phyloP scores from a whole-genome alignment of 495 filamentous ascomycete species.

The Echria macrotheca region DNA sequence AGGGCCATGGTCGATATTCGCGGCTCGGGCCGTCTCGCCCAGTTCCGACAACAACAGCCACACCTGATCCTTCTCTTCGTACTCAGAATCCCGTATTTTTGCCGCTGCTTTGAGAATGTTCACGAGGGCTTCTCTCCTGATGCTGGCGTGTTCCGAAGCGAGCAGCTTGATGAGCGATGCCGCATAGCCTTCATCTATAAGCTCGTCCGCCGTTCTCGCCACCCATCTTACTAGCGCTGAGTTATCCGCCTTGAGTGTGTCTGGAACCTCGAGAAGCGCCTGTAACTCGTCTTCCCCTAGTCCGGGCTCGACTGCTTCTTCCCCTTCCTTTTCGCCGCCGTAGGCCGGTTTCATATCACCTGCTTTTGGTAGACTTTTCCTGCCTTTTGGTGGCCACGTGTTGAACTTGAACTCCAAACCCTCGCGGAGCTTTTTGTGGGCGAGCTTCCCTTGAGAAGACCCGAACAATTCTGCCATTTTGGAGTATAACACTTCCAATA shows the following conservation, averaged over 20 bases:
- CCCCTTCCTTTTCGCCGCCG: not conserved
- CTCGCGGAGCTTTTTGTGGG: conserved; percentile 13
- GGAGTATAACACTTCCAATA: conserved; percentile 30
- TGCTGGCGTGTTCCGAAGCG: conserved; percentile 64
- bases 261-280: conserved; percentile 28
- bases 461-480: conserved; percentile 23
- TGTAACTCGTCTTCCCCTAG: conserved; percentile 25
- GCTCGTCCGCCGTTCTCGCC: conserved; percentile 64
- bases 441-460: conserved; percentile 8
- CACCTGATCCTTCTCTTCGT: conserved; percentile 69
- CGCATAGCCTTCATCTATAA: conserved; percentile 66
- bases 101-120: conserved; percentile 59
- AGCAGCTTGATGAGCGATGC: conserved; percentile 66
- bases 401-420: conserved; percentile 14
- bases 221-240: conserved; percentile 61
- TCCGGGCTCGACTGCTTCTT: too few species aligned
- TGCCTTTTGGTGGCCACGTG: conserved; percentile 4
- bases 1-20: conserved; percentile 47
- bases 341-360: not conserved
- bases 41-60: conserved; percentile 73
- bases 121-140: conserved; percentile 69
- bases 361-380: too few species aligned
- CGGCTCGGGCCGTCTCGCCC: conserved; percentile 58
- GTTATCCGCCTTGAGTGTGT: conserved; percentile 46
- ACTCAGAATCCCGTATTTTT: conserved; percentile 62